Base-by-base conservation (phyloP, 2,329 filamentous ascomycete genomes). In the Ophiostoma ips region DNA sequence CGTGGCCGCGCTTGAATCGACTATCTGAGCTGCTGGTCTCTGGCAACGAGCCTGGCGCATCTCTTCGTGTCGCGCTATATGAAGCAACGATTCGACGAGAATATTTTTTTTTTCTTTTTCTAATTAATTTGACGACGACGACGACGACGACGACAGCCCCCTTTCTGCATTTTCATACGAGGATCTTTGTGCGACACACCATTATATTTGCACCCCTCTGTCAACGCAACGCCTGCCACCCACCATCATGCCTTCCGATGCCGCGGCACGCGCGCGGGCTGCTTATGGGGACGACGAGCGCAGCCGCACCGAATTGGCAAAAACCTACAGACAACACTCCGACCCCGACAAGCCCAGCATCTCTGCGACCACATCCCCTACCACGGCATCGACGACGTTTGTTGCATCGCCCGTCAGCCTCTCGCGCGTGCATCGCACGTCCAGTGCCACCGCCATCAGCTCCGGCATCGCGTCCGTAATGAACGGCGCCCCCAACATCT, bases 231-330 rank as follows among this genome's bases (percentile, higher is more conserved):
- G 24, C 18, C 18, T n/a, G 18, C 37, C 13, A n/a, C 24, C 40
- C n/a, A 43, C 40, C 40, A 24, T 4, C 36, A 66, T 66, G 64
- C 57, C 64, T 59, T 62, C 68, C 58, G 75, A 79, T 55, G 62
- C 69, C 34, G 75, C 75, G 11, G 72, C 75, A 47, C 71, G 75
- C 55, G 73, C 80, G 55, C 72, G 76, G 55, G 80, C 80, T 58
- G 72, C 72, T 43, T 68, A 70, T 53, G 62, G 64, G 59, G 73
- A 72, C 52, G 66, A 70, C 50, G 70, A 72, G 21, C 63, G 69
- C 31, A 55, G 60, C 34, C 66, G 64, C 21, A 52, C 62, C 46
- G 71, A 76, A 24, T 69, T 66, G 56, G 55, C 63, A 55, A 71
- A 66, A 52, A 62, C 58, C 52, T 62, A 64, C 48, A 64, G 68